Conservation (phyloP, 805 yeast species). For the Aciculoconidium aculeatum region DNA sequence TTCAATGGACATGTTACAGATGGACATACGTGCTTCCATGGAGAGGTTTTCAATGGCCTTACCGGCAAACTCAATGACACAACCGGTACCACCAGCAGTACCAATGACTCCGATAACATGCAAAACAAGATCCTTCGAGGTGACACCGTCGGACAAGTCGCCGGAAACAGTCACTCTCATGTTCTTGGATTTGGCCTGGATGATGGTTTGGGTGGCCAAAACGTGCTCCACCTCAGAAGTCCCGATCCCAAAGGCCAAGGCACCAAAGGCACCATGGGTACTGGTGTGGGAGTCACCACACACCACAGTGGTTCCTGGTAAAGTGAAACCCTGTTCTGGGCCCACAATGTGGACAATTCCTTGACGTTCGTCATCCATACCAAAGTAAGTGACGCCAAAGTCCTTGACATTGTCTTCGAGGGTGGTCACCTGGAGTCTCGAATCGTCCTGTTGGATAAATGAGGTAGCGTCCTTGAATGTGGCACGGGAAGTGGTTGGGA, state of each 20-base stretch:
- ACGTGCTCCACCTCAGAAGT: constrained; percentile 99
- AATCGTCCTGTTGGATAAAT: constrained; percentile 86
- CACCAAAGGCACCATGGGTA: constrained; percentile 98
- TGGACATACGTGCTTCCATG: constrained; percentile 98
- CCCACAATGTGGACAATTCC: constrained; percentile 99
- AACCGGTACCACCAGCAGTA: constrained; percentile 99
- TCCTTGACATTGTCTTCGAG: constrained; percentile 88
- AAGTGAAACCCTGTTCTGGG: constrained; percentile 97
- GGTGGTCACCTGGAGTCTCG: constrained; percentile 87
- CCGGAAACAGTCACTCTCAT: constrained; percentile 89
- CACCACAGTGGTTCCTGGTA: constrained; percentile 97
- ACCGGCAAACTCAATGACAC: constrained; percentile 95
- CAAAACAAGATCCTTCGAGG: constrained; percentile 90
- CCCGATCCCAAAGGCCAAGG: constrained; percentile 97
- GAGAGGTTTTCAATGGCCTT: constrained; percentile 83
- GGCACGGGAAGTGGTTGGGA: constrained; percentile 87
- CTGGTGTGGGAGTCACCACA: constrained; percentile 99
- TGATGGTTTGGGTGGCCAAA: constrained; percentile 91
- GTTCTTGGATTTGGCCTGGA: constrained; percentile 92
- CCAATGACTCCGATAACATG: constrained; percentile 96
- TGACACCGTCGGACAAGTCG: constrained; percentile 78
- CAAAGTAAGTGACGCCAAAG: constrained; percentile 86
- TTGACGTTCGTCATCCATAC: constrained; percentile 91
- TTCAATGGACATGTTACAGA: constrained; percentile 98
- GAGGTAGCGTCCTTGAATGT: constrained; percentile 66